Evolutionary conservation across 768 basidiomycete genomes (phyloP).

Genomic region (Naganishia vaughanmartiniae): DNA sequence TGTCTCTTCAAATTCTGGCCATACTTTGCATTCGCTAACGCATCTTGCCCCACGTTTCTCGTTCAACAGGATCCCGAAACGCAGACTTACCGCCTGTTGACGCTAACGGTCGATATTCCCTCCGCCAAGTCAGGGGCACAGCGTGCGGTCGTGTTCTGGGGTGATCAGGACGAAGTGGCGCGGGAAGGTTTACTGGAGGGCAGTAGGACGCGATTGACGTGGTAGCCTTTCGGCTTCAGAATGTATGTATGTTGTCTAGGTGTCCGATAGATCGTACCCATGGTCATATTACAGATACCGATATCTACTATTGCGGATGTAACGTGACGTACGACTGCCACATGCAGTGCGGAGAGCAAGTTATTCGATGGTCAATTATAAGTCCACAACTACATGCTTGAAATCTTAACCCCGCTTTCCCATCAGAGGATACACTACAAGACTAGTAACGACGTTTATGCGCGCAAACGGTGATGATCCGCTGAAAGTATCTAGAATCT

Average conservation of each 20-base stretch:
- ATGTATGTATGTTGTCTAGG: no score
- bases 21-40: neutral
- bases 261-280: neutral
- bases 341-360: no score
- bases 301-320: no score
- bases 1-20: neutral
- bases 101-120: conserved; percentile 49
- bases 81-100: conserved; percentile 43
- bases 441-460: conserved; percentile 31
- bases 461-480: conserved; percentile 44
- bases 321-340: no score
- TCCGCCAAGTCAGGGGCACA: conserved; percentile 32
- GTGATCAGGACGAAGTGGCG: conserved; percentile 40
- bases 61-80: conserved; percentile 40
- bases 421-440: neutral
- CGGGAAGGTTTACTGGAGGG: conserved; percentile 43
- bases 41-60: neutral
- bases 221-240: neutral
- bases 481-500: conserved; percentile 39
- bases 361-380: neutral
- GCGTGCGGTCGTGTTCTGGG: conserved; percentile 46
- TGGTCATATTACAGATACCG: neutral
- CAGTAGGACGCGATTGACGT: conserved; percentile 24
- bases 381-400: neutral
- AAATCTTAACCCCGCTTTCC: neutral